These are phyloP conservation scores for Debaryomycetaceae sp. DNA, from an alignment of 1,139 yeast genomes.

Conservation along the genomic window DNA sequence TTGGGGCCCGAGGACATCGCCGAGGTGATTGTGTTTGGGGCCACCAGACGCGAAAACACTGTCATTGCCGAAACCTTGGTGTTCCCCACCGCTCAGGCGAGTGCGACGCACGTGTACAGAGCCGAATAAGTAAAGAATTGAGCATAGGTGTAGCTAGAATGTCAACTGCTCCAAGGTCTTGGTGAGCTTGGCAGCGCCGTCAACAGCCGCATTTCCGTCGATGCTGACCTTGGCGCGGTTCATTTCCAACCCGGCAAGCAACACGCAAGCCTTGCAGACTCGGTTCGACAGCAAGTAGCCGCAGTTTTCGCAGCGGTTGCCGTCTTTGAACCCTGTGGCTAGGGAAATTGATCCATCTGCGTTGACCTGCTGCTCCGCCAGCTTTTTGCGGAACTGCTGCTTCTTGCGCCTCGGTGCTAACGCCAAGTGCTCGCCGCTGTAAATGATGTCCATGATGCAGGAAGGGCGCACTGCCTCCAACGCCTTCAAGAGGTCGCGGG, in stretches of 20 bases:
- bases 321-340: constrained; percentile 41
- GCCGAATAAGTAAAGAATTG: constrained; percentile 7
- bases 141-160: constrained; percentile 33
- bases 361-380: constrained; percentile 46
- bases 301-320: constrained; percentile 80
- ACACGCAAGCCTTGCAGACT: constrained; percentile 89
- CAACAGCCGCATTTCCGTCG: constrained; percentile 46
- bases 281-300: constrained; percentile 87
- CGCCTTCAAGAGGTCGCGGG: constrained; percentile 85
- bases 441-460: constrained; percentile 89
- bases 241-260: constrained; percentile 78
- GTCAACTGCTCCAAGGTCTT: constrained; percentile 62
- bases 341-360: constrained; percentile 58
- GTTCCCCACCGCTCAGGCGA: constrained; percentile 50
- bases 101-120: constrained; percentile 50
- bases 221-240: constrained; percentile 60
- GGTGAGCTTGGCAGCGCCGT: constrained; percentile 67
- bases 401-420: constrained; percentile 53
- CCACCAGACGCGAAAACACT: constrained; percentile 44
- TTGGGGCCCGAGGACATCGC: constrained; percentile 47
- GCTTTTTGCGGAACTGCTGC: constrained; percentile 16
- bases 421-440: constrained; percentile 85
- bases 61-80: constrained; percentile 49
- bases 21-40: constrained; percentile 46
- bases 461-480: constrained; percentile 89